Evolutionary conservation across 108 stramenopile species (phyloP).

Genomic region (Pelagomonas calceolata): DNA sequence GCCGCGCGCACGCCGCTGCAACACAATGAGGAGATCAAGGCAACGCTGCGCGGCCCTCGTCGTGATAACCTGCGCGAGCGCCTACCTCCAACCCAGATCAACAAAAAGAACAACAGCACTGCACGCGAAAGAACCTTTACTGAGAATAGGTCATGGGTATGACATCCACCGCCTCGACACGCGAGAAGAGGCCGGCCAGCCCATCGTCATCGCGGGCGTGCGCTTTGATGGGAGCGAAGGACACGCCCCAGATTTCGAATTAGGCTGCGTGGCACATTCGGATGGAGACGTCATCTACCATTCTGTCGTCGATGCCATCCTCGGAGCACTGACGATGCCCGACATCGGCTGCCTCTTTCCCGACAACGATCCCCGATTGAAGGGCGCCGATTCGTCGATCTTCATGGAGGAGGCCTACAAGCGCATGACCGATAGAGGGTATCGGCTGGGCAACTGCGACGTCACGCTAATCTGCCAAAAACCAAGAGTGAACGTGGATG

Average conservation of each 20-base stretch:
- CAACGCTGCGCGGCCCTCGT: too few relatives aligned
- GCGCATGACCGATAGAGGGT: conserved; percentile 68
- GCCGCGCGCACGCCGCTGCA: too few relatives aligned
- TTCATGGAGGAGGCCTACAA: conserved; percentile 83
- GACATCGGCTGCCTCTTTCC: conserved; percentile 47
- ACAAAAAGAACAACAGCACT: too few relatives aligned
- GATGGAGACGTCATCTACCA: conserved; percentile 93
- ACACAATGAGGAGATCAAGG: too few relatives aligned
- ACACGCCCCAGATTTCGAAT: not conserved
- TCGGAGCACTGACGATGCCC: conserved; percentile 65
- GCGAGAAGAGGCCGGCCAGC: conserved; percentile 67
- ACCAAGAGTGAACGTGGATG: conserved; percentile 25
- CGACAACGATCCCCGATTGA: conserved; percentile 88
- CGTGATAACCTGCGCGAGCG: too few relatives aligned
- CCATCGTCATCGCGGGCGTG: conserved; percentile 80
- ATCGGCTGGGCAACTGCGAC: conserved; percentile 65
- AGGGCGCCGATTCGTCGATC: conserved; percentile 75
- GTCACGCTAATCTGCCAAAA: conserved; percentile 29
- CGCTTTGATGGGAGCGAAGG: conserved; percentile 8
- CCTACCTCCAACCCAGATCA: too few relatives aligned
- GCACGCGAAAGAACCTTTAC: conserved; percentile 12
- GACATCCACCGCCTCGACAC: conserved; percentile 90
- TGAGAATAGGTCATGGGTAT: conserved; percentile 86
- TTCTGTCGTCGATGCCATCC: conserved; percentile 81
- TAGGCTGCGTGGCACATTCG: conserved; percentile 81